phyloP scores from a whole-genome alignment of 2,329 filamentous ascomycete species.

The Ceratocystis cubensis region DNA sequence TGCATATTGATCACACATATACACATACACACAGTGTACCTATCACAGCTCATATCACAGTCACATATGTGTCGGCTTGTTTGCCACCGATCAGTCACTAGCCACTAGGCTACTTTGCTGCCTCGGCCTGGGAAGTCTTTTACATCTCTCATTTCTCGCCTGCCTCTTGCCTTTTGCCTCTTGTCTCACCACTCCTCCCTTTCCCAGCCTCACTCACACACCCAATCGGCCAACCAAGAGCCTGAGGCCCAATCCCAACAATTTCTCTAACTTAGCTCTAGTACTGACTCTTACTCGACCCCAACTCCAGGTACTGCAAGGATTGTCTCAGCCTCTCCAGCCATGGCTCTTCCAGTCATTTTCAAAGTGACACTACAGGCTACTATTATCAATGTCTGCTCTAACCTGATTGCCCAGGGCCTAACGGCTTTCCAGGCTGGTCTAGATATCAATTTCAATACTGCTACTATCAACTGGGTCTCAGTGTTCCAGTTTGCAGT shows the following conservation, averaged over 20 bases:
- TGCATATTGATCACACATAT: not conserved
- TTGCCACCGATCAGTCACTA: too few relatives aligned
- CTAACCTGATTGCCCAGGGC: slow-evolving; percentile 61
- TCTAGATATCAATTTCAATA: not conserved
- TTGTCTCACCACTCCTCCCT: too few relatives aligned
- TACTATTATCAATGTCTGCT: slow-evolving; percentile 50
- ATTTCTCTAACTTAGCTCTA: not conserved
- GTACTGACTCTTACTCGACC: not conserved
- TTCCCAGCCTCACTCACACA: too few relatives aligned
- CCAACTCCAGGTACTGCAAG: not conserved
- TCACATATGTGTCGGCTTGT: too few relatives aligned
- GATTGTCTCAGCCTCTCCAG: not conserved
- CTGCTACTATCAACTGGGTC: slow-evolving; percentile 42
- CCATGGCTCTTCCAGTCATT: slow-evolving; percentile 35
- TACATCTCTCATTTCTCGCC: too few relatives aligned
- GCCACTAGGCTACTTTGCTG: too few relatives aligned
- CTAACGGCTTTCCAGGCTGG: slow-evolving; percentile 47
- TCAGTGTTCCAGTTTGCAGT: slow-evolving; percentile 65
- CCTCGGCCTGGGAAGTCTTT: too few relatives aligned
- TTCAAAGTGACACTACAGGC: slow-evolving; percentile 52
- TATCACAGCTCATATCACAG: not conserved
- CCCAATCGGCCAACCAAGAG: too few relatives aligned
- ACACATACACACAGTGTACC: not conserved
- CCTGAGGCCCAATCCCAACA: too few relatives aligned
- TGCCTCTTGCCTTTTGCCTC: too few relatives aligned